A percentile compares a stretch with the other conserved stretches of the same genome.
Conservation (phyloP, 805 yeast species). For the Ogataea neopini region DNA sequence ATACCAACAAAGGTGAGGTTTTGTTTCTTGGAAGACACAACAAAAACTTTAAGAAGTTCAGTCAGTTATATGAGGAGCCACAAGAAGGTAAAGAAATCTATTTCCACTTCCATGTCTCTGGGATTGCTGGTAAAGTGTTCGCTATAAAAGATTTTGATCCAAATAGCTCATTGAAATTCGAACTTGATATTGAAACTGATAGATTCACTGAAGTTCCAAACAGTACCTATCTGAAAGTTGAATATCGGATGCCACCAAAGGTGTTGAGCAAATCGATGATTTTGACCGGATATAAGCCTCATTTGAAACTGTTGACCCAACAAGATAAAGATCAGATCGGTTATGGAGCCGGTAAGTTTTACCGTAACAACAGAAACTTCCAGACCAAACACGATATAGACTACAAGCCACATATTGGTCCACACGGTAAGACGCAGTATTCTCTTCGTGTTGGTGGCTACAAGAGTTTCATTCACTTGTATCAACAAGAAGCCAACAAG, state of each 20-base stretch:
- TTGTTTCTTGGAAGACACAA: constrained; percentile 67
- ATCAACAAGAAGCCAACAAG: constrained; percentile 28
- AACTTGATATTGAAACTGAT: constrained; percentile 37
- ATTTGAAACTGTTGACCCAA: constrained; percentile 57
- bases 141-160: constrained; percentile 39
- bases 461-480: constrained; percentile 43
- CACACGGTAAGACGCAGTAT: constrained; percentile 47
- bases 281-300: constrained; percentile 73
- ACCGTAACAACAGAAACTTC: constrained; percentile 30
- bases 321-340: constrained; percentile 67
- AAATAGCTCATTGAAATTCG: constrained; percentile 41
- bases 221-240: constrained; percentile 40
- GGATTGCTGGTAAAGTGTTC: constrained; percentile 58
- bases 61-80: constrained; percentile 43
- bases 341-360: constrained; percentile 44
- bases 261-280: constrained; percentile 77
- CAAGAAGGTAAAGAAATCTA: constrained; percentile 27
- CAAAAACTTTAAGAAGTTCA: constrained; percentile 45
- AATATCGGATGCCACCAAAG: constrained; percentile 62
- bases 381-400: constrained; percentile 30
- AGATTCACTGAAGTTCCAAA: constrained; percentile 46
- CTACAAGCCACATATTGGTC: constrained; percentile 49
- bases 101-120: constrained; percentile 52
- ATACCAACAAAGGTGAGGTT: constrained; percentile 69
- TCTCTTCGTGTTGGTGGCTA: constrained; percentile 54